Evolutionary conservation across 257 asterid genomes (phyloP).

Genomic region (Cynanchum wilfordii): DNA sequence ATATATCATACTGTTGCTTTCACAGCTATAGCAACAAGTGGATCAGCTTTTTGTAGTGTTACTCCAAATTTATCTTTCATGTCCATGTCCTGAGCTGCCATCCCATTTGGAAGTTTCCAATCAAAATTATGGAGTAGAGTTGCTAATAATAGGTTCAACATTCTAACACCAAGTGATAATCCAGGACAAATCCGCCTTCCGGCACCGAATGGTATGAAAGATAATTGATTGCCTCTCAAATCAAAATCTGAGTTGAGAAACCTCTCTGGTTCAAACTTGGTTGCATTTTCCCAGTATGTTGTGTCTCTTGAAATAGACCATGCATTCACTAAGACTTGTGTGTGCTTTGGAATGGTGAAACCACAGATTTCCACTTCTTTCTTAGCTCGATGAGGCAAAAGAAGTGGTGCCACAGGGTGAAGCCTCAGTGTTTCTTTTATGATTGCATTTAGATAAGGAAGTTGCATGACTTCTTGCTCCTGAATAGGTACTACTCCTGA

Average conservation of each 20-base stretch:
- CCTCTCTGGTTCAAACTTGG: constrained; percentile 28
- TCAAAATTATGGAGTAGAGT: constrained; percentile 1
- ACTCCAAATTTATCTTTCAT: constrained; percentile 5
- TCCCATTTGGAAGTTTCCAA: constrained; percentile 7
- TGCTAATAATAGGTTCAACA: not conserved
- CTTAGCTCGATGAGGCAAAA: constrained; percentile 28
- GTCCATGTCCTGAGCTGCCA: constrained; percentile 1
- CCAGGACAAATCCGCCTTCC: constrained; percentile 4
- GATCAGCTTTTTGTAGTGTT: constrained; percentile 1
- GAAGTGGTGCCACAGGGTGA: constrained; percentile 27
- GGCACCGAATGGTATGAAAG: constrained; percentile 4
- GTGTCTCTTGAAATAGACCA: constrained; percentile 30
- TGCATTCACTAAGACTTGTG: constrained; percentile 23
- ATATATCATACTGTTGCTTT: not conserved
- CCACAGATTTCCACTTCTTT: constrained; percentile 21
- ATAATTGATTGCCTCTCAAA: constrained; percentile 6
- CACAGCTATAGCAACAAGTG: constrained; percentile 6
- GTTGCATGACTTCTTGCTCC: constrained; percentile 23
- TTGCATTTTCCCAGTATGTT: constrained; percentile 23
- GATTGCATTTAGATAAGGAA: constrained; percentile 26
- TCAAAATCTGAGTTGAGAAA: constrained; percentile 22
- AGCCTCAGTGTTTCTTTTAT: constrained; percentile 36
- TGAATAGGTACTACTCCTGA: not conserved
- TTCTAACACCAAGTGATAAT: not conserved
- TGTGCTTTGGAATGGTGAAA: constrained; percentile 25